phyloP scores from a whole-genome alignment of 108 stramenopile species.

The Licmophora abbreviata region DNA sequence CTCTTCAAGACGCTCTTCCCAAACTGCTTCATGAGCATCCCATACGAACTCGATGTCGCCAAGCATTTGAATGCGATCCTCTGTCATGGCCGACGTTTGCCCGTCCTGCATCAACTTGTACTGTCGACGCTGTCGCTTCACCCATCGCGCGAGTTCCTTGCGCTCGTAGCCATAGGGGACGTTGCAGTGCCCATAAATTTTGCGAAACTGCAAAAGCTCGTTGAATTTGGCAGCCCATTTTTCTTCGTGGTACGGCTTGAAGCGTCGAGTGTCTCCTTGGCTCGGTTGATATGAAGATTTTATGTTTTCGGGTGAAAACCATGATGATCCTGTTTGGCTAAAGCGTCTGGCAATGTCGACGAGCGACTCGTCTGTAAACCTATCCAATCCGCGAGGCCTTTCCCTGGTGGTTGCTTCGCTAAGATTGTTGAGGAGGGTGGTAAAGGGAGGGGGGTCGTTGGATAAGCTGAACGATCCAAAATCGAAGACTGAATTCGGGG shows the following conservation, averaged over 20 bases:
- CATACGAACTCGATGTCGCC: not conserved
- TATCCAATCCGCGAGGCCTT: no score
- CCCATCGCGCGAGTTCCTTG: slow-evolving; percentile 21
- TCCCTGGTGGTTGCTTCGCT: no score
- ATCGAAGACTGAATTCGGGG: no score
- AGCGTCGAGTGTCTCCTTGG: slow-evolving; percentile 8
- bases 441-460: no score
- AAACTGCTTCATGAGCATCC: not conserved
- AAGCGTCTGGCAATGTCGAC: no score
- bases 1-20: slow-evolving; percentile 18
- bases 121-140: slow-evolving; percentile 15
- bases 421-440: no score
- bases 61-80: not conserved
- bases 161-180: slow-evolving; percentile 24
- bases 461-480: no score
- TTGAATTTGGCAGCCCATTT: slow-evolving; percentile 18
- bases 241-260: slow-evolving; percentile 14
- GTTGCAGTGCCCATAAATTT: slow-evolving; percentile 19
- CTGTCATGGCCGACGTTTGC: slow-evolving; percentile 5
- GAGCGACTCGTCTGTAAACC: no score
- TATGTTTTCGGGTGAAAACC: no score
- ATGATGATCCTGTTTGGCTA: no score
- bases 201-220: slow-evolving; percentile 12
- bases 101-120: slow-evolving; percentile 19
- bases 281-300: no score